A percentile compares a stretch with the other conserved stretches of the same genome.
phyloP scores from a whole-genome alignment of 2,329 filamentous ascomycete genomes.

The Macrophomina tecta region DNA sequence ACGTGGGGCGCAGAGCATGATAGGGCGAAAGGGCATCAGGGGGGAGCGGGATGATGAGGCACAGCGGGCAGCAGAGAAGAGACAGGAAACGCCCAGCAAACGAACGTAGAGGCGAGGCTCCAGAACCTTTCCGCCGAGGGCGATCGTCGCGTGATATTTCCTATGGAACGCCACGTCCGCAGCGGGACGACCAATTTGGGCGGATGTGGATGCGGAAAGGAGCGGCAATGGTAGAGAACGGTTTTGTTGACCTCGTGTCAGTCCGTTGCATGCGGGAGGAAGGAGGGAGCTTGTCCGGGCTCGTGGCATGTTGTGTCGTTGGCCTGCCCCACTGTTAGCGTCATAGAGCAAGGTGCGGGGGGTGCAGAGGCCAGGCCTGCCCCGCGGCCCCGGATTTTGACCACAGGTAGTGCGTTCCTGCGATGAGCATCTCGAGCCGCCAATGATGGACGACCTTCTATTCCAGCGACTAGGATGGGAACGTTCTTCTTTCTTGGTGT shows the following conservation, averaged over 20 bases:
- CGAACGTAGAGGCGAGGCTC: not conserved
- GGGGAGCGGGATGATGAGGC: not conserved
- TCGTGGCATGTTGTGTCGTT: not conserved
- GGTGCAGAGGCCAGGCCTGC: not conserved
- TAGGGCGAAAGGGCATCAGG: not conserved
- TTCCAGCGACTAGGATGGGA: not conserved
- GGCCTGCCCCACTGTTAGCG: conserved; percentile 22
- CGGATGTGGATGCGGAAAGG: not conserved
- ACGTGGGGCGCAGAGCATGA: not conserved
- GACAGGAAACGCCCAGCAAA: not conserved
- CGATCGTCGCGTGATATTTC: conserved; percentile 16
- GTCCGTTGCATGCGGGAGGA: not conserved
- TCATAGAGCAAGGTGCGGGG: conserved; percentile 22
- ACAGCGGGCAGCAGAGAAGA: not conserved
- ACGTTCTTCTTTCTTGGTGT: not conserved
- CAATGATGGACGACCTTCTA: not conserved
- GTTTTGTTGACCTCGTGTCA: conserved; percentile 5
- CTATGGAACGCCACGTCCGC: not conserved
- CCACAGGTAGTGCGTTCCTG: not conserved
- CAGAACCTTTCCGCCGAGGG: not conserved
- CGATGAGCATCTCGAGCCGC: not conserved
- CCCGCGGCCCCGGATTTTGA: conserved; percentile 8
- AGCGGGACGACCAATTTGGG: not conserved
- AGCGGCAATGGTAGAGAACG: not conserved
- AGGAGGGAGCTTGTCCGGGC: not conserved